Evolutionary conservation across 23 red algal species (phyloP).

Genomic region (Gracilaria caudata): DNA sequence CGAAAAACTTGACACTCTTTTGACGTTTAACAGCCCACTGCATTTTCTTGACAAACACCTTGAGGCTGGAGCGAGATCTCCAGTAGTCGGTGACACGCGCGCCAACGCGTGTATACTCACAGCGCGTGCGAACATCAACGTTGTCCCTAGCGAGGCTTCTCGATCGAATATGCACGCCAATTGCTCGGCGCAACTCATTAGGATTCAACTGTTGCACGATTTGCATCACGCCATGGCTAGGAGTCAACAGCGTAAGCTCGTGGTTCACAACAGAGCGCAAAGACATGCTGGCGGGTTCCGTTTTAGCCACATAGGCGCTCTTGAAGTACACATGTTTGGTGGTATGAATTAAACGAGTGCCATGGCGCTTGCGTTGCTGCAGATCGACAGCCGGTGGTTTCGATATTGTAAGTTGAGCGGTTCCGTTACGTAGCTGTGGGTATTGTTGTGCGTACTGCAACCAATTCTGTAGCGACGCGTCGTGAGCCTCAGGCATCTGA

Average conservation of each 20-base stretch:
- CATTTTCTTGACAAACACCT: slow-evolving; percentile 50
- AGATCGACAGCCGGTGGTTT: not conserved
- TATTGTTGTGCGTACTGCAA: not conserved
- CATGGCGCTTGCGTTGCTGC: not conserved
- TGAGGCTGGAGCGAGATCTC: slow-evolving; percentile 30
- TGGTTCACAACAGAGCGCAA: slow-evolving; percentile 11
- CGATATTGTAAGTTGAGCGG: not conserved
- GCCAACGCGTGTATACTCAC: slow-evolving; percentile 59
- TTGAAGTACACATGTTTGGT: slow-evolving; percentile 62
- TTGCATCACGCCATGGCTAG: slow-evolving; percentile 8
- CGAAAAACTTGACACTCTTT: slow-evolving; percentile 51
- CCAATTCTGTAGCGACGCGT: not conserved
- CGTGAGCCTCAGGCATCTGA: not conserved
- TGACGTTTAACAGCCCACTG: slow-evolving; percentile 8
- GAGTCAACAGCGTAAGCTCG: slow-evolving; percentile 15
- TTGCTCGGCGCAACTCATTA: not conserved
- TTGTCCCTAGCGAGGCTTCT: slow-evolving; percentile 48
- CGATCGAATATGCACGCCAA: slow-evolving; percentile 71
- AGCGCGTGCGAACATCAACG: slow-evolving; percentile 25
- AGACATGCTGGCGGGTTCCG: not conserved
- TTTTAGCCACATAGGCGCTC: slow-evolving; percentile 47
- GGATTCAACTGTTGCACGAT: slow-evolving; percentile 10
- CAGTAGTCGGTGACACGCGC: slow-evolving; percentile 51
- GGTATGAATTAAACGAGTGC: not conserved
- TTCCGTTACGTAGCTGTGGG: slow-evolving; percentile 1